Percentiles rank a stretch among this genome's conserved stretches.
phyloP scores from a whole-genome alignment of 139 green algal species.

The Tetradesmus obliquus region DNA sequence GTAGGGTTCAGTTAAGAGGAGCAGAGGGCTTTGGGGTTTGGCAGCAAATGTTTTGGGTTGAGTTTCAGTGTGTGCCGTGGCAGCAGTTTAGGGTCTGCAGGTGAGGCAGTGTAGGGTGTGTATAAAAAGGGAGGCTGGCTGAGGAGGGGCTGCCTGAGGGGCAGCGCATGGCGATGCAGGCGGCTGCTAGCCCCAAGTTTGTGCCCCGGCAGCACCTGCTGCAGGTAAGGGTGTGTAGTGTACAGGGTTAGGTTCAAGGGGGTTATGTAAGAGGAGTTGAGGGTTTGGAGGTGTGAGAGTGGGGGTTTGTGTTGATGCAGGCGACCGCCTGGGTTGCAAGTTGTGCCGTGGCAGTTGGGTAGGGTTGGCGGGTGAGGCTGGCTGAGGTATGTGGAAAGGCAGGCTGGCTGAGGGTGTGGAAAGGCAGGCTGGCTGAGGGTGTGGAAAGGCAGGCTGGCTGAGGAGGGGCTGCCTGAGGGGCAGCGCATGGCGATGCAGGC shows the following conservation, averaged over 20 bases:
- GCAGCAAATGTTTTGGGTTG: background rate
- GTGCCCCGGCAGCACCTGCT: slow-evolving; percentile 90
- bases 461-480: slow-evolving; percentile 59
- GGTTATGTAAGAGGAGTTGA: background rate
- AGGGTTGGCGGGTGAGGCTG: too few relatives aligned
- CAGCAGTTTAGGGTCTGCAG: slow-evolving; percentile 16
- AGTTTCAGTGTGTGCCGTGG: slow-evolving; percentile 9
- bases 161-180: slow-evolving; percentile 62
- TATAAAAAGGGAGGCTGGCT: slow-evolving; percentile 63
- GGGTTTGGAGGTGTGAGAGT: background rate
- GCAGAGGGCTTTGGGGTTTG: background rate
- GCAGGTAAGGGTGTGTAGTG: slow-evolving; percentile 44
- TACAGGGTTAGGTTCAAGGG: background rate
- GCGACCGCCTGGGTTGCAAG: too few relatives aligned
- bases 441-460: slow-evolving; percentile 64
- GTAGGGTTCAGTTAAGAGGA: background rate
- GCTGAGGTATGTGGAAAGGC: slow-evolving; percentile 59
- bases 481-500: slow-evolving; percentile 64
- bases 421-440: slow-evolving; percentile 59
- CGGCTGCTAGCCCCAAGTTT: slow-evolving; percentile 78
- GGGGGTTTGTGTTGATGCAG: background rate
- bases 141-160: slow-evolving; percentile 62
- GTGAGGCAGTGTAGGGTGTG: slow-evolving; percentile 56
- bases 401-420: slow-evolving; percentile 55
- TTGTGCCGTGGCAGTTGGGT: too few relatives aligned